phyloP scores from a whole-genome alignment of 192 early-diverging fungal species.

The Jimgerdemannia flammicorona region DNA sequence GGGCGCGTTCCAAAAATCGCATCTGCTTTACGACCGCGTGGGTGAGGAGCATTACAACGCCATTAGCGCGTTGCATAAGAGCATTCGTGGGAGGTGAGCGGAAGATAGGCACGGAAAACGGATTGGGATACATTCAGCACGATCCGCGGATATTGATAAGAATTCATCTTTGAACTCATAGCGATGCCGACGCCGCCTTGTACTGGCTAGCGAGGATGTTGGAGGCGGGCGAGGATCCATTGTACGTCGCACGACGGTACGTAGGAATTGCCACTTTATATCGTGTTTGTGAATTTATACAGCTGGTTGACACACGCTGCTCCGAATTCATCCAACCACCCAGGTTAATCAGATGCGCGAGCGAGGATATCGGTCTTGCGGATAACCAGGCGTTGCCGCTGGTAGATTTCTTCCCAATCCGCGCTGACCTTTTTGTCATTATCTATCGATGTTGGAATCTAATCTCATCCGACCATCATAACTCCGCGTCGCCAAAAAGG shows the following conservation, averaged over 20 bases:
- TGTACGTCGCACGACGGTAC: constrained; percentile 71
- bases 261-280: not conserved
- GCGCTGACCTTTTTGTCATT: not conserved
- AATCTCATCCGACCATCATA: not conserved
- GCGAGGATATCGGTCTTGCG: constrained; percentile 87
- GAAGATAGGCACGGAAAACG: too few relatives aligned
- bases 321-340: constrained; percentile 18
- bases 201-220: constrained; percentile 94
- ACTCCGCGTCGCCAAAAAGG: constrained; percentile 23
- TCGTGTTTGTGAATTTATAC: not conserved
- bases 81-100: constrained; percentile 69
- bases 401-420: constrained; percentile 21
- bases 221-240: constrained; percentile 84
- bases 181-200: constrained; percentile 71
- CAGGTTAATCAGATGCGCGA: constrained; percentile 73
- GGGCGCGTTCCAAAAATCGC: constrained; percentile 72
- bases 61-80: constrained; percentile 89
- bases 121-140: too few relatives aligned
- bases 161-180: constrained; percentile 3
- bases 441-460: not conserved
- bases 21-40: constrained; percentile 76
- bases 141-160: too few relatives aligned
- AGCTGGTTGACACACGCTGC: not conserved
- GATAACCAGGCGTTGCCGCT: constrained; percentile 74
- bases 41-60: constrained; percentile 91